Base-by-base conservation (phyloP, 306 rosid species). In the Vigna nakashimae region DNA sequence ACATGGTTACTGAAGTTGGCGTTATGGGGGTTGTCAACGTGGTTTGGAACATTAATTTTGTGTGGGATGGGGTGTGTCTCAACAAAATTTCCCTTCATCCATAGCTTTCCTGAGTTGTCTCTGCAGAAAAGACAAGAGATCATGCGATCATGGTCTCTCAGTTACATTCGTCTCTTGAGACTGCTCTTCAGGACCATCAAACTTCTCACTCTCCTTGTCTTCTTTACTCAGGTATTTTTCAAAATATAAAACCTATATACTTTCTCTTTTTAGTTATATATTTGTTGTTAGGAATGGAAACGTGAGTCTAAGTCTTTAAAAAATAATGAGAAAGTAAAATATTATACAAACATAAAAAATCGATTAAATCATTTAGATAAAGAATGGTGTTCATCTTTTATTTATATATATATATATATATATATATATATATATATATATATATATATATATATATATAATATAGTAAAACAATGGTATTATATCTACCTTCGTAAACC, bases 141-240 rank as follows among this genome's bases (percentile, higher is more conserved):
- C 69, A n/a, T 84, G 12, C 5, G 45, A 1, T 85, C 89, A 0
- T 88, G 91, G 92, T 82, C 96, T 38, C 80, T 45, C 9, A 83
- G 94, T 66, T 85, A 7, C 59, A 60, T 89, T 42, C 52, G 14
- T 45, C 90, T 69, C 16, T 83, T 83, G 0, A 84, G 90, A 15
- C 77, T 89, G 88, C 43, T 90, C 0, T 77, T 73, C 86, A 82
- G 60, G 43, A 57, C 90, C 67, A 3, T 86, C 50, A 92, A 92
- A 78, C 65, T 92, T 51, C 86, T 92, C 81, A 80, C 84, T 65
- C 88, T 83, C 16, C 84, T 83, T 0, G 65, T 78, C 45, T 92
- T 86, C 89, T 92, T 89, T 86, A 86, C 92, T 76, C 97, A 92
- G 93, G 97, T 91, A 80, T 10, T 12, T 45, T 11, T 10, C 11